These are phyloP conservation scores for Ophiocordyceps sinensis DNA, from an alignment of 2,329 filamentous ascomycete genomes.

Conservation along the genomic window DNA sequence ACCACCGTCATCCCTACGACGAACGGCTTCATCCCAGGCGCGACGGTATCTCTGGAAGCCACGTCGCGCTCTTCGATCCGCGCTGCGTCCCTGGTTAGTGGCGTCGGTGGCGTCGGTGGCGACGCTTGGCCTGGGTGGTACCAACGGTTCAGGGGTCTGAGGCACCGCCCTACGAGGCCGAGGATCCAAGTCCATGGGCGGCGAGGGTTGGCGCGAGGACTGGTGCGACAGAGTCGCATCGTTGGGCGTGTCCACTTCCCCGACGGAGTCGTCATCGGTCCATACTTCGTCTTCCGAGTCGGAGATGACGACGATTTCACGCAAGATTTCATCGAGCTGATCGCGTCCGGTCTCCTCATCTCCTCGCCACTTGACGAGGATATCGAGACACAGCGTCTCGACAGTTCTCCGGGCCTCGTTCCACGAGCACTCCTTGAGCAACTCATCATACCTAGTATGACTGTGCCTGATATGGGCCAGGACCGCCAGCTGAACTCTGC, in stretches of 20 bases:
- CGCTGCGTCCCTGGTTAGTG: slow-evolving; percentile 3
- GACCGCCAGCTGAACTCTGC: slow-evolving; percentile 49
- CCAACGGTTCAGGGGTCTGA: not conserved
- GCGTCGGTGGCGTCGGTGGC: slow-evolving; percentile 11
- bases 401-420: slow-evolving; percentile 39
- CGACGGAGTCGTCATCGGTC: slow-evolving; percentile 17
- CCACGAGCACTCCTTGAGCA: slow-evolving; percentile 28
- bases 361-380: slow-evolving; percentile 57
- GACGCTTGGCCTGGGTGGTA: not conserved
- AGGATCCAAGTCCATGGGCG: too few relatives aligned
- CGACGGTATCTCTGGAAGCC: slow-evolving; percentile 32
- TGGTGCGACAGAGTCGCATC: not conserved
- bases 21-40: slow-evolving; percentile 25
- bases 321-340: slow-evolving; percentile 51
- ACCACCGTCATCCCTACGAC: slow-evolving; percentile 13
- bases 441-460: slow-evolving; percentile 50
- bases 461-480: slow-evolving; percentile 52
- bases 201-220: not conserved
- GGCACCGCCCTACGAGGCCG: too few relatives aligned
- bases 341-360: slow-evolving; percentile 56
- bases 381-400: slow-evolving; percentile 45
- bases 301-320: slow-evolving; percentile 49
- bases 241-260: slow-evolving; percentile 6
- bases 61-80: slow-evolving; percentile 22
- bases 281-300: slow-evolving; percentile 10